Percentiles rank a stretch among this genome's conserved stretches.
phyloP scores from a whole-genome alignment of 352 stramenopile genomes.

The Globisporangium irregulare region DNA sequence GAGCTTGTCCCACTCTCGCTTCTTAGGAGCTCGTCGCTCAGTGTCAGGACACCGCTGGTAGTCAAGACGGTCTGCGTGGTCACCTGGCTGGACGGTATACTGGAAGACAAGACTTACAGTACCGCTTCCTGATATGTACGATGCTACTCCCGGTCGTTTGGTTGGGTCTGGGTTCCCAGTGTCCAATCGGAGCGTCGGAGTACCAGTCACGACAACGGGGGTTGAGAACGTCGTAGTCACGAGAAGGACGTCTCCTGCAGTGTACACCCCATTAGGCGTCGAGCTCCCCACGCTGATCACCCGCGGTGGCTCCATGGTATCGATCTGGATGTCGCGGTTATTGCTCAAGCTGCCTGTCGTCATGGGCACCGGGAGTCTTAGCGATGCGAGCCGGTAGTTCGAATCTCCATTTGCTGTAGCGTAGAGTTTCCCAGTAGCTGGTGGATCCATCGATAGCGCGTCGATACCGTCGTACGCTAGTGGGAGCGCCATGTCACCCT shows the following conservation, averaged over 20 bases:
- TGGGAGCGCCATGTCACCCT: constrained; percentile 55
- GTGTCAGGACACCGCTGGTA: constrained; percentile 44
- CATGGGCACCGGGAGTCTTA: constrained; percentile 39
- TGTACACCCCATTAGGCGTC: constrained; percentile 56
- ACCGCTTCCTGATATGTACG: constrained; percentile 43
- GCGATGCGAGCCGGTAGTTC: constrained; percentile 31
- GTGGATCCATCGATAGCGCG: constrained; percentile 31
- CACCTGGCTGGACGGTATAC: constrained; percentile 50
- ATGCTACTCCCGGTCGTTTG: constrained; percentile 19
- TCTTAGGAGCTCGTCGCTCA: constrained; percentile 22
- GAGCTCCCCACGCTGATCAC: constrained; percentile 46
- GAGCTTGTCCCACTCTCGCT: constrained; percentile 46
- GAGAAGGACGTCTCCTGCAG: constrained; percentile 42
- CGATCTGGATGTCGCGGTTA: constrained; percentile 61
- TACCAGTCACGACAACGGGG: constrained; percentile 44
- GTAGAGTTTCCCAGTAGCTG: constrained; percentile 17
- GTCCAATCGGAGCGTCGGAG: constrained; percentile 38
- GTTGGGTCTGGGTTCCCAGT: constrained; percentile 16
- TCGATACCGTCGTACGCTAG: constrained; percentile 56
- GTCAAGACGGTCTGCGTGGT: constrained; percentile 57
- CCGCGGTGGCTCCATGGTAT: constrained; percentile 50
- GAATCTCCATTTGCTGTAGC: constrained; percentile 18
- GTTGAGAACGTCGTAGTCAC: constrained; percentile 48
- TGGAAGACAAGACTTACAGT: constrained; percentile 42
- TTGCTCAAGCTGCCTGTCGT: constrained; percentile 56